phyloP scores from a whole-genome alignment of 1,284 basidiomycete genomes.

The Coniophora puteana region DNA sequence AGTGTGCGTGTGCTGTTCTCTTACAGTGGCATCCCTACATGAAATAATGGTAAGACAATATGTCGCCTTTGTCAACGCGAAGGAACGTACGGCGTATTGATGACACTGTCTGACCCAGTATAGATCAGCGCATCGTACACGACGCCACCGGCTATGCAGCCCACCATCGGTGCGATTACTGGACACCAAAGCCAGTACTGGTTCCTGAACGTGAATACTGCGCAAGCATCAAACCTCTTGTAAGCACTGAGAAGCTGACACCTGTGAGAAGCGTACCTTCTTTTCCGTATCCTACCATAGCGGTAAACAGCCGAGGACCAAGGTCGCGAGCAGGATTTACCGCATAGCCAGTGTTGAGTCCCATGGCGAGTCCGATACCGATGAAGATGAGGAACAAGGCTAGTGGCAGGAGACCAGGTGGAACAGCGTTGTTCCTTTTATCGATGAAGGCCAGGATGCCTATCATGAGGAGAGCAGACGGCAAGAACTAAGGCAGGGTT shows the following conservation, averaged over 20 bases:
- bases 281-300: conserved; percentile 57
- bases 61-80: no score
- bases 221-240: no score
- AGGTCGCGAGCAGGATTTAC: conserved; percentile 66
- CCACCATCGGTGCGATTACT: conserved; percentile 53
- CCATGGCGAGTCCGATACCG: conserved; percentile 50
- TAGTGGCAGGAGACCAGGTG: conserved; percentile 49
- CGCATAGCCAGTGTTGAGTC: conserved; percentile 59
- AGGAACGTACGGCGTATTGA: conserved; percentile 47
- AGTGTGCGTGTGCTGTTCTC: conserved; percentile 13
- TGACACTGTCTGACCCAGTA: conserved; percentile 47
- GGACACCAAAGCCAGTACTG: conserved; percentile 82
- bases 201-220: conserved; percentile 46
- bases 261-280: conserved; percentile 30
- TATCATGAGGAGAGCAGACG: conserved; percentile 52
- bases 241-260: no score
- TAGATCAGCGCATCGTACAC: conserved; percentile 53
- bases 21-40: conserved; percentile 12
- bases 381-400: conserved; percentile 52
- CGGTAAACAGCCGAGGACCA: conserved; percentile 56
- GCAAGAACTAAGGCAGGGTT: conserved; percentile 45
- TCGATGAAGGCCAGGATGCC: conserved; percentile 42
- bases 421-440: conserved; percentile 42
- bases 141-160: conserved; percentile 48
- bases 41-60: neutral